These are phyloP conservation scores for Mortierella sp. DNA, from an alignment of 371 early-diverging fungal species.

Conservation along the genomic window DNA sequence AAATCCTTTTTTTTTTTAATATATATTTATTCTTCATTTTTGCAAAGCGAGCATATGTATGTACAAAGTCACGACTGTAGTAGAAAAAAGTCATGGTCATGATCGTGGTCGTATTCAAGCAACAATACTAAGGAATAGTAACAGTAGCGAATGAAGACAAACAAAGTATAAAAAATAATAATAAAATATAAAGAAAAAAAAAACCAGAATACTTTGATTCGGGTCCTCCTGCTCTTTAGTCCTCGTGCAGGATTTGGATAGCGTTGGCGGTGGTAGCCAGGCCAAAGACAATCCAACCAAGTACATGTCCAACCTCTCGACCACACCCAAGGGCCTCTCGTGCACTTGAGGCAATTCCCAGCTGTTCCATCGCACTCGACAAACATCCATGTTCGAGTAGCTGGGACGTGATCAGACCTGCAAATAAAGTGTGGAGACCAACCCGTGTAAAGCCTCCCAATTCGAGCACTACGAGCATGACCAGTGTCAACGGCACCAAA, in stretches of 20 bases:
- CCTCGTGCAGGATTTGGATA: constrained; percentile 31
- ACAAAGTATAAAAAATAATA: too few relatives aligned
- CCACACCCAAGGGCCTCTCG: not conserved
- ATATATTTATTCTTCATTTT: too few relatives aligned
- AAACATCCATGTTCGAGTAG: constrained; percentile 17
- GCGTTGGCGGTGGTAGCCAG: constrained; percentile 24
- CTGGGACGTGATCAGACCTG: constrained; percentile 35
- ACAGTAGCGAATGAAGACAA: too few relatives aligned
- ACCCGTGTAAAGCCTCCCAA: constrained; percentile 39
- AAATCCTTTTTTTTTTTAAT: too few relatives aligned
- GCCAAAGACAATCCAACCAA: constrained; percentile 33
- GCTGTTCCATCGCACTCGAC: constrained; percentile 19
- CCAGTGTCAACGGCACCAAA: constrained; percentile 30
- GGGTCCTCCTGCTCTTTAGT: not conserved
- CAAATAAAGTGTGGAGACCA: constrained; percentile 37
- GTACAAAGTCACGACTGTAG: too few relatives aligned
- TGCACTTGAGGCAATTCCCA: constrained; percentile 17
- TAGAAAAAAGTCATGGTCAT: too few relatives aligned
- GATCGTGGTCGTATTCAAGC: too few relatives aligned
- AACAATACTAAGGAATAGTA: too few relatives aligned
- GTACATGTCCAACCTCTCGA: constrained; percentile 18
- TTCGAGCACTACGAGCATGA: constrained; percentile 32
- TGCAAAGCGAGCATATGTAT: too few relatives aligned
- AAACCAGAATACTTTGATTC: too few relatives aligned
- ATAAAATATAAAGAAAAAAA: too few relatives aligned